Conservation (phyloP, 2,329 filamentous ascomycete genomes). For the Fusarium foetens region DNA sequence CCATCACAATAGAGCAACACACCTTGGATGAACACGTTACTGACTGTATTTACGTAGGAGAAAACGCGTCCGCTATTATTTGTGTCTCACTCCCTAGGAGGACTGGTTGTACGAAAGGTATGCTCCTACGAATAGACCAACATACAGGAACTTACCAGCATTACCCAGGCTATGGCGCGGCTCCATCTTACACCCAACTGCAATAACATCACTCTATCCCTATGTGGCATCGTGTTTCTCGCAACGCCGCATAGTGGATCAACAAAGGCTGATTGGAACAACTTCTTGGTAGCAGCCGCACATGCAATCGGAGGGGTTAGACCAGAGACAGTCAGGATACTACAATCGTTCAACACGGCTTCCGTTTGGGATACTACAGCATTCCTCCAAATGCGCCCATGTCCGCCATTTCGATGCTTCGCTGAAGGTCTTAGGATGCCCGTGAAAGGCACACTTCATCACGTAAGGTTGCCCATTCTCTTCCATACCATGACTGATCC, state of each 20-base stretch:
- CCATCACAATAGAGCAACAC: fast-evolving
- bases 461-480: neutral
- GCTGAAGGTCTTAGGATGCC: neutral
- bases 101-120: neutral
- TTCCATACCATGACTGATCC: fast-evolving
- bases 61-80: fast-evolving
- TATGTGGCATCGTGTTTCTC: fast-evolving
- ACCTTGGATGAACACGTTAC: too few relatives aligned
- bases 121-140: neutral
- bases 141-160: neutral
- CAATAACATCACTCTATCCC: fast-evolving
- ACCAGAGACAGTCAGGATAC: fast-evolving
- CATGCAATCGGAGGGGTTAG: fast-evolving
- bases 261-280: fast-evolving
- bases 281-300: fast-evolving
- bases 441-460: fast-evolving
- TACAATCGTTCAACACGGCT: fast-evolving
- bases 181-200: fast-evolving
- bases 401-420: neutral
- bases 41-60: neutral
- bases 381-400: fast-evolving
- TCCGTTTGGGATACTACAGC: neutral
- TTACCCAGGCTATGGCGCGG: neutral
- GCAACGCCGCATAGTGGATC: fast-evolving
- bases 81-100: neutral